A percentile compares a stretch with the other conserved stretches of the same genome.
phyloP scores from a whole-genome alignment of 768 basidiomycete species.

The Macrolepiota dolichaula region DNA sequence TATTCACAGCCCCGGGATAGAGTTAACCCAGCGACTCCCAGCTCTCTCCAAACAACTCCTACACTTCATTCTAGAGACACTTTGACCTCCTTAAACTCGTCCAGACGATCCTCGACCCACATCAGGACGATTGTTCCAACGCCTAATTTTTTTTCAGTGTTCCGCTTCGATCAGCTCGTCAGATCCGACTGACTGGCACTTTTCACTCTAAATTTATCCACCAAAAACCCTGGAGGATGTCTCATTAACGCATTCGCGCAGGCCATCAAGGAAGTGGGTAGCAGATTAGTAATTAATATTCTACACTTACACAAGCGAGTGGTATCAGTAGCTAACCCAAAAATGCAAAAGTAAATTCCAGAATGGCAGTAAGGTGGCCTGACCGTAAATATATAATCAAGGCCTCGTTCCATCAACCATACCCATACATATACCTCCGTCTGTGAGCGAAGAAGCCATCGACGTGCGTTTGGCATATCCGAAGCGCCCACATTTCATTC shows the following conservation, averaged over 20 bases:
- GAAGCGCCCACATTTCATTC: not conserved
- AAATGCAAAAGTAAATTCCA: not conserved
- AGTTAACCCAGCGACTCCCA: not conserved
- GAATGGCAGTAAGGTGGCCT: not conserved
- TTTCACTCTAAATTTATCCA: not conserved
- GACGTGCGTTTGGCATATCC: not conserved
- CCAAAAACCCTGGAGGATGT: not conserved
- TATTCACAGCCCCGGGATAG: not conserved
- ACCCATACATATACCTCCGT: not conserved
- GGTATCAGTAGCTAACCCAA: not conserved
- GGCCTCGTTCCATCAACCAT: not conserved
- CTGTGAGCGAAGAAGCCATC: constrained; percentile 1
- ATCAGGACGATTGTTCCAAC: not conserved
- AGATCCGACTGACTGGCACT: not conserved
- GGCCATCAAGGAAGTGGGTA: not conserved
- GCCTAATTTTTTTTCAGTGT: no score
- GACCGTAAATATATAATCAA: constrained; percentile 10
- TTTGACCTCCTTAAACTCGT: not conserved
- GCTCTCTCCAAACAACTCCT: no score
- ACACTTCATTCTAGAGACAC: no score
- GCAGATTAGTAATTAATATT: constrained; percentile 1
- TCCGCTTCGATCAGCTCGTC: not conserved
- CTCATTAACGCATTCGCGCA: not conserved
- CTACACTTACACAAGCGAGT: not conserved
- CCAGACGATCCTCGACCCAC: not conserved